Percentiles rank a stretch among this genome's conserved stretches.
Conservation (phyloP, 495 filamentous ascomycete genomes). For the Penicillium macrosclerotiorum region DNA sequence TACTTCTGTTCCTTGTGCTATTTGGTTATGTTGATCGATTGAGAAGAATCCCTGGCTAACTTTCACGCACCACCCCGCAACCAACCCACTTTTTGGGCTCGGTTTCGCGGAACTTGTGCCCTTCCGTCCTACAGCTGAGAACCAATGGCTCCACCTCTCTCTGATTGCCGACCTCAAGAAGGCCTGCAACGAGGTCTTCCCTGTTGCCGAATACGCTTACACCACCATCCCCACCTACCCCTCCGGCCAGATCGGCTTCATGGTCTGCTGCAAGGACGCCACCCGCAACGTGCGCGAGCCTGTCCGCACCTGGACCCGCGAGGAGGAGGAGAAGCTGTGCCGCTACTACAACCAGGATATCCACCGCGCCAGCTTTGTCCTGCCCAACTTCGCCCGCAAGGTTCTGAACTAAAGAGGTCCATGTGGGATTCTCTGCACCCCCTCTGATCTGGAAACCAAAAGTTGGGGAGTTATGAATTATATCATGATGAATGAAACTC, state of each 20-base stretch:
- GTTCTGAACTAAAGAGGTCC: no score
- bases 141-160: conserved; percentile 96
- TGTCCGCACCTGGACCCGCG: conserved; percentile 68
- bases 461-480: conserved; percentile 12
- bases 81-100: conserved; percentile 36
- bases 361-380: conserved; percentile 88
- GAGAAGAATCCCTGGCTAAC: conserved; percentile 28
- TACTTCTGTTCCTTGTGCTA: background rate
- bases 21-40: no score
- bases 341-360: conserved; percentile 95
- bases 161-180: conserved; percentile 92
- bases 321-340: conserved; percentile 91
- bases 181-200: conserved; percentile 95
- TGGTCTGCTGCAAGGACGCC: conserved; percentile 97
- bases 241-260: conserved; percentile 98
- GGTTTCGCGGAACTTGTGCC: conserved; percentile 34
- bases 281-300: conserved; percentile 79
- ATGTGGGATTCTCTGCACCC: background rate
- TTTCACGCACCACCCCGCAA: conserved; percentile 27
- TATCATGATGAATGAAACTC: conserved; percentile 16
- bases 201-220: conserved; percentile 96
- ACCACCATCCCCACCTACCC: conserved; percentile 99
- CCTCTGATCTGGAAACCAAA: conserved; percentile 6
- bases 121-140: conserved; percentile 70
- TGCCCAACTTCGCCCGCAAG: conserved; percentile 88